Evolutionary conservation across 352 stramenopile genomes (phyloP), one percentile per base, ranked within the genome.

Genomic region (Globisporangium emineosum): DNA sequence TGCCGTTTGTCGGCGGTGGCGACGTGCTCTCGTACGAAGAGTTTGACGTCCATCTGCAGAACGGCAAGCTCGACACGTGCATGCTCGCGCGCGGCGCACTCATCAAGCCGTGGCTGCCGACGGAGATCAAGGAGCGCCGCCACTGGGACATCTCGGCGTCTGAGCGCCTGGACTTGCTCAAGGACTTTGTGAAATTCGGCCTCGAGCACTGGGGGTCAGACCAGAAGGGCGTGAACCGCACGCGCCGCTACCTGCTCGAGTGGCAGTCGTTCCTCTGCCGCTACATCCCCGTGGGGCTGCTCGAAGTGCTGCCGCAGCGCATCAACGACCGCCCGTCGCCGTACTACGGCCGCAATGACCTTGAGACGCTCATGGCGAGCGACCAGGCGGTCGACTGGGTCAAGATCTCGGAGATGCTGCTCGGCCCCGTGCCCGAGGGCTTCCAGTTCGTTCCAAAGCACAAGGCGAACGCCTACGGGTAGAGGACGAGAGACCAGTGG

Each of bases 101-200:
- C 19, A 99, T 99, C 77, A 99, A 99, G 81, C 98, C 98, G 29
- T 99, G 98, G 98, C 79, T 99, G 40, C 95, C 94, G 5, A 99
- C 83, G 0, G 98, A 99, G 76, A 99, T 99, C 62, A 99, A 99
- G 74, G 97, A 99, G 76, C 80, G 94, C 30, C 81, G 96, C 25
- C 86, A 99, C 73, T 98, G 79, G 78, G 97, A 99, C 77, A 99
- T 99, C 61, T 98, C 92, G 19, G 85, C 97, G 5, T 90, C 85
- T 2, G 97, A 99, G 69, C 60, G 51, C n/a, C 23, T 68, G 2
- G 97, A 99, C 59, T 93, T 99, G 64, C 76, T 99, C 25, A 97
- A 98, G 67, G 86, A 98, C 56, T 99, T 99, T 80, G 88, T 97
- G 42, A 88, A 89, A 25, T 99, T 98, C 73, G 98, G 98, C 13